Evolutionary conservation across 2,329 filamentous ascomycete genomes (phyloP).

Genomic region (Stenocarpella maydis): DNA sequence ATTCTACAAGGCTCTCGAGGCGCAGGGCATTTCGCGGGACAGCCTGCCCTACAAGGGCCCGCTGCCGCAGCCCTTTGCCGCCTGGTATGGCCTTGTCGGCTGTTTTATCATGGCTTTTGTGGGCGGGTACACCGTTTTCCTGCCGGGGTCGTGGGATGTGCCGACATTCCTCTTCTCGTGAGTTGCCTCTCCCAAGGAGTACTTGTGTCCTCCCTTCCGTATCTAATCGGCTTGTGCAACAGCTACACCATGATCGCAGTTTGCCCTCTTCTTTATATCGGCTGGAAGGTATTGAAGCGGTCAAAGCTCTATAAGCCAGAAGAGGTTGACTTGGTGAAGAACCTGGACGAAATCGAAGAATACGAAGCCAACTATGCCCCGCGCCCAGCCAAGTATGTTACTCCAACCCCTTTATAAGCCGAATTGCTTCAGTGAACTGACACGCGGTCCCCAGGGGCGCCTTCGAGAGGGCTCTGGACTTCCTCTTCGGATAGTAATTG

Average conservation of each 20-base stretch:
- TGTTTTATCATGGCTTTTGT: slow-evolving; percentile 61
- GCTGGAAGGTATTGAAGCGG: slow-evolving; percentile 72
- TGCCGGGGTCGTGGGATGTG: slow-evolving; percentile 43
- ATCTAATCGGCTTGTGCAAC: slow-evolving; percentile 6
- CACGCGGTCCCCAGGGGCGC: slow-evolving; percentile 35
- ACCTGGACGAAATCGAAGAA: slow-evolving; percentile 66
- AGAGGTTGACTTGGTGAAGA: slow-evolving; percentile 68
- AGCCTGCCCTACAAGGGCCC: slow-evolving; percentile 31
- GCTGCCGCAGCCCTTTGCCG: slow-evolving; percentile 52
- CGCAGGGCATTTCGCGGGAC: slow-evolving; percentile 28
- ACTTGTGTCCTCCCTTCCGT: neutral
- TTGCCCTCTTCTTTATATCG: slow-evolving; percentile 60
- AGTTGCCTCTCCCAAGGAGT: slow-evolving; percentile 24
- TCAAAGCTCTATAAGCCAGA: slow-evolving; percentile 63
- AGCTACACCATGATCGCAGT: slow-evolving; percentile 45
- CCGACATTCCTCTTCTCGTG: slow-evolving; percentile 46
- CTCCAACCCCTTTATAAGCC: too few species aligned
- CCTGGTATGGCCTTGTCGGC: slow-evolving; percentile 58
- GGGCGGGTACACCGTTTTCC: slow-evolving; percentile 61
- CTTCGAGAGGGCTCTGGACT: slow-evolving; percentile 38
- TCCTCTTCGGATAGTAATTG: slow-evolving; percentile 38
- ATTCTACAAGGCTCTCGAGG: slow-evolving; percentile 42
- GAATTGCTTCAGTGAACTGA: neutral
- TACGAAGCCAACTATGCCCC: slow-evolving; percentile 47
- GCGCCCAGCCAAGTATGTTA: slow-evolving; percentile 22